Evolutionary conservation across 202 grass and related monocot species (phyloP).

Genomic region (Sporobolus alterniflorus): DNA sequence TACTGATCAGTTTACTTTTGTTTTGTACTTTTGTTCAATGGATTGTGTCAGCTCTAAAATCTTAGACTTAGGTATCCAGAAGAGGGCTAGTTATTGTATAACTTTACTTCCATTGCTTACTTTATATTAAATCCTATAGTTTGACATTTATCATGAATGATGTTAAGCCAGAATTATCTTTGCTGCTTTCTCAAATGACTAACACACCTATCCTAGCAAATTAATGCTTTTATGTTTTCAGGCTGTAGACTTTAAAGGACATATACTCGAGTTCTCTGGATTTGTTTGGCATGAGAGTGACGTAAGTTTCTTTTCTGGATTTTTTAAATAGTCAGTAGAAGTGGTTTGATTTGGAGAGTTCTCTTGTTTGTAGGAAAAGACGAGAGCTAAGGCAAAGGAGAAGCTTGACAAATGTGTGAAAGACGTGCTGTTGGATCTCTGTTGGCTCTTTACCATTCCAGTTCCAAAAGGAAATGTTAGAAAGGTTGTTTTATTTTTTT

Average conservation of each 20-base stretch:
- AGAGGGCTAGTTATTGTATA: background rate
- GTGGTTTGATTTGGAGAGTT: conserved; percentile 32
- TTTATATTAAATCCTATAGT: conserved; percentile 8
- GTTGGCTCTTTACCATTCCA: conserved; percentile 83
- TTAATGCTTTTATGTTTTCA: conserved; percentile 56
- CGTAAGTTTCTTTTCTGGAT: conserved; percentile 61
- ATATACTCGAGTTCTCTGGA: conserved; percentile 98
- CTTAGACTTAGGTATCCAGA: conserved; percentile 2
- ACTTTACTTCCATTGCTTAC: conserved; percentile 20
- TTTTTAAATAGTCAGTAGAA: conserved; percentile 1
- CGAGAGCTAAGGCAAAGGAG: conserved; percentile 94
- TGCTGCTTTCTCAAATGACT: background rate
- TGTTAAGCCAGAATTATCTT: conserved; percentile 23
- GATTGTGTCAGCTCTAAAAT: conserved; percentile 12
- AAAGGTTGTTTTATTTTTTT: conserved; percentile 66
- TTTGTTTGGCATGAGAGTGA: conserved; percentile 99
- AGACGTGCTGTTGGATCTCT: conserved; percentile 77
- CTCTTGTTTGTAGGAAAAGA: conserved; percentile 85
- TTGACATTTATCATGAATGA: conserved; percentile 10
- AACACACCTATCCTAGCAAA: background rate
- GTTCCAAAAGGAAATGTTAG: conserved; percentile 69
- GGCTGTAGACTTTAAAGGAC: conserved; percentile 66
- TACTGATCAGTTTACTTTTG: conserved; percentile 2
- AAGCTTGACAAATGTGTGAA: conserved; percentile 98
- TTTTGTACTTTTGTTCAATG: conserved; percentile 32